Conservation (phyloP, 306 rosid species). For the Fragaria vesca region DNA sequence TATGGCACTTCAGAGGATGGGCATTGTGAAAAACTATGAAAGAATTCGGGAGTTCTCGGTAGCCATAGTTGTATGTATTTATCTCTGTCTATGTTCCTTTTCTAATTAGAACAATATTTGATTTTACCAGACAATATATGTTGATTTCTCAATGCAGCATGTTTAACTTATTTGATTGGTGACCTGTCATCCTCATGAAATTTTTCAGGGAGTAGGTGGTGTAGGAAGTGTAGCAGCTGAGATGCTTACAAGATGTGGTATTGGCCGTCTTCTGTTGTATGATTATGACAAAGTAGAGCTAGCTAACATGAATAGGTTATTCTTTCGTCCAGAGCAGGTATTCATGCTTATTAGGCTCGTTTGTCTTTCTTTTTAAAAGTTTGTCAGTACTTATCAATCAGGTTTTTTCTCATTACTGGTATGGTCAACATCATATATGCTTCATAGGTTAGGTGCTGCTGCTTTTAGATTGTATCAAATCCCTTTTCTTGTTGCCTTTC, state of each 20-base stretch:
- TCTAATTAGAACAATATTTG: not conserved
- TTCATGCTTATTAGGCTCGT: slow-evolving; percentile 18
- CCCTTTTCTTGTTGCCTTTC: not conserved
- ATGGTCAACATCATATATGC: not conserved
- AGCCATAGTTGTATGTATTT: slow-evolving; percentile 90
- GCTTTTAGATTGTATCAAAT: slow-evolving; percentile 11
- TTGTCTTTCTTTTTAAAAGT: not conserved
- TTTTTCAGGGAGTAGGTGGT: slow-evolving; percentile 85
- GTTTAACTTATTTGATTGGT: not conserved
- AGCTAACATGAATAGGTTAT: slow-evolving; percentile 96
- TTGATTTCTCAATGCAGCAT: not conserved
- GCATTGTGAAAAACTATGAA: slow-evolving; percentile 89
- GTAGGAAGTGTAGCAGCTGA: slow-evolving; percentile 99
- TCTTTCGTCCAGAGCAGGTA: slow-evolving; percentile 98
- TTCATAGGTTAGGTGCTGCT: slow-evolving; percentile 16
- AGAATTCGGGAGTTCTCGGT: slow-evolving; percentile 90
- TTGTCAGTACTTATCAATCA: not conserved
- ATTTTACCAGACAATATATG: not conserved
- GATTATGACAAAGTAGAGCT: slow-evolving; percentile 99
- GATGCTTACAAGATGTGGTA: slow-evolving; percentile 97
- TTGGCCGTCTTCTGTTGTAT: slow-evolving; percentile 91
- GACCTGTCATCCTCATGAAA: slow-evolving; percentile 24
- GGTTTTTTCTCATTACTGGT: not conserved
- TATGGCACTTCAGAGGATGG: slow-evolving; percentile 99
- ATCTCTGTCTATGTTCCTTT: slow-evolving; percentile 31